These are phyloP conservation scores for Pyracantha coccinea DNA, from an alignment of 331 rosid genomes.

Conservation along the genomic window DNA sequence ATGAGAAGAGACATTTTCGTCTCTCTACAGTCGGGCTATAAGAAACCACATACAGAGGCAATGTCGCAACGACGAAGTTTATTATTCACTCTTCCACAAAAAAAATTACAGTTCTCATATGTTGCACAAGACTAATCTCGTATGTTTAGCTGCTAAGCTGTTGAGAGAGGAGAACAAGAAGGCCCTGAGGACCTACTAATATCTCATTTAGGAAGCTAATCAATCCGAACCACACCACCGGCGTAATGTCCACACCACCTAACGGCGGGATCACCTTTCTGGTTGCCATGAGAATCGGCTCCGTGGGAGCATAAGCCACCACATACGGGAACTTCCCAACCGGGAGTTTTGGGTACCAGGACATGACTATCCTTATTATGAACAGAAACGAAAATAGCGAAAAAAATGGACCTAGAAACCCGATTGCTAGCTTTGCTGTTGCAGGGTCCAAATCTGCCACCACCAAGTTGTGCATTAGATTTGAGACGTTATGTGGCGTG, in stretches of 20 bases:
- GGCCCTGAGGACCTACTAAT: conserved; percentile 90
- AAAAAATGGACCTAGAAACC: conserved; percentile 72
- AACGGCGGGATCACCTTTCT: conserved; percentile 86
- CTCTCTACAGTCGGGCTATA: too few species aligned
- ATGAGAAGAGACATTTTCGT: too few species aligned
- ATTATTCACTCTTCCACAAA: not conserved
- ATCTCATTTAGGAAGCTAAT: conserved; percentile 86
- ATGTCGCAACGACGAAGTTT: not conserved
- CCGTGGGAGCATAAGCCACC: conserved; percentile 88
- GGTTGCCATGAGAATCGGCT: conserved; percentile 67
- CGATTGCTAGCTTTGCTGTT: conserved; percentile 64
- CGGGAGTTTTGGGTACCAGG: conserved; percentile 96
- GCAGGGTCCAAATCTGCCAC: conserved; percentile 76
- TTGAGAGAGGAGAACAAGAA: conserved; percentile 86
- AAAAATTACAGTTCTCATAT: not conserved
- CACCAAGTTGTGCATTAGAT: conserved; percentile 25
- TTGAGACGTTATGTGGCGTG: conserved; percentile 18
- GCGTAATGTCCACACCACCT: conserved; percentile 89
- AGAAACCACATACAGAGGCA: not conserved
- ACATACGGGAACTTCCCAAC: conserved; percentile 85
- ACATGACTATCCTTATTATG: conserved; percentile 76
- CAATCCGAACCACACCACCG: conserved; percentile 93
- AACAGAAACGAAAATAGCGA: conserved; percentile 67
- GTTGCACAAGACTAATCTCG: not conserved
- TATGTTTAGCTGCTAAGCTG: conserved; percentile 29